A percentile compares a stretch with the other conserved stretches of the same genome.
Conservation (phyloP, 1,139 yeast species). For the Pichia sp. region DNA sequence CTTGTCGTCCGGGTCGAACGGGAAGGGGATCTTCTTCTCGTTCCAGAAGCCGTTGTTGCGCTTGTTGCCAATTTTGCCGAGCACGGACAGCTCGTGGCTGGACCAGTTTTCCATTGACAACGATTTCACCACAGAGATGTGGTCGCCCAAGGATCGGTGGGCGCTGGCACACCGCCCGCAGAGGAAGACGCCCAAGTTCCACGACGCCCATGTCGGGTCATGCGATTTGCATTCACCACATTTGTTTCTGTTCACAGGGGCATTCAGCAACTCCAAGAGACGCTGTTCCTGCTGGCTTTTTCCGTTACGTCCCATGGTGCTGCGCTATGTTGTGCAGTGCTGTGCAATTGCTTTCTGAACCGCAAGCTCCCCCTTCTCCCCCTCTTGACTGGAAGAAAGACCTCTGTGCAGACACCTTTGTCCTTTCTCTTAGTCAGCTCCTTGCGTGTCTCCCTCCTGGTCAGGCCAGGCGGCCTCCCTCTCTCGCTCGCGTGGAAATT, state of each 20-base stretch:
- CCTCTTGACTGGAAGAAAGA: background rate
- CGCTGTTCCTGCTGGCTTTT: conserved; percentile 25
- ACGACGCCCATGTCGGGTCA: conserved; percentile 56
- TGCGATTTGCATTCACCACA: conserved; percentile 71
- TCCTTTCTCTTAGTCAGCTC: background rate
- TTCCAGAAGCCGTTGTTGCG: conserved; percentile 63
- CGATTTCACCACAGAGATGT: conserved; percentile 72
- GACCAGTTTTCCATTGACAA: conserved; percentile 80
- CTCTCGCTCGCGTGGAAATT: background rate
- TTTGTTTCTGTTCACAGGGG: conserved; percentile 45
- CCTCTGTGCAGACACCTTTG: too few species aligned
- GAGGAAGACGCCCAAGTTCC: conserved; percentile 55
- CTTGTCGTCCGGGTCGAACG: conserved; percentile 65
- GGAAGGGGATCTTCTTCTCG: conserved; percentile 57
- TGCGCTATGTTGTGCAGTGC: background rate
- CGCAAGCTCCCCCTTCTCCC: too few species aligned
- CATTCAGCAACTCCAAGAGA: conserved; percentile 37
- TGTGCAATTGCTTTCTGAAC: background rate
- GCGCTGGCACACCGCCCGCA: conserved; percentile 78
- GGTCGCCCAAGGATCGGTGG: conserved; percentile 74
- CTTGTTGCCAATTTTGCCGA: conserved; percentile 63
- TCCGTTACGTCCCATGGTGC: background rate
- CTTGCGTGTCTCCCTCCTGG: background rate
- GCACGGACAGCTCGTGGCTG: conserved; percentile 51
- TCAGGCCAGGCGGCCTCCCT: background rate